Conservation (phyloP, 2,329 filamentous ascomycete species). For the Xylariaceae sp. region DNA sequence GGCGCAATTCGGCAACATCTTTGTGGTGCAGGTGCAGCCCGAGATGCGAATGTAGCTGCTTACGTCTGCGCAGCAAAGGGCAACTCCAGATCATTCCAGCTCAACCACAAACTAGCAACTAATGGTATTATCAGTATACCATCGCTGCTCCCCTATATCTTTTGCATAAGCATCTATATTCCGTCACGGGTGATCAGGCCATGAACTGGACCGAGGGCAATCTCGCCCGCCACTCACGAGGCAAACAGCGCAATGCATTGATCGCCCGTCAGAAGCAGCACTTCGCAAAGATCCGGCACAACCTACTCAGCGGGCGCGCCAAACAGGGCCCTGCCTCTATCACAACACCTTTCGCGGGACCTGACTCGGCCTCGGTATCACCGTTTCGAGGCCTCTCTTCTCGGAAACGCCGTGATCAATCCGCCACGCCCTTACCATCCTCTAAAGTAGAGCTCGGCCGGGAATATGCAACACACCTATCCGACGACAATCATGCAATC, state of each 20-base stretch:
- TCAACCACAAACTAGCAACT: conserved; percentile 2
- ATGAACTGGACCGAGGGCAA: conserved; percentile 52
- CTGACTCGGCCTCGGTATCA: conserved; percentile 5
- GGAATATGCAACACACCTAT: conserved; percentile 1
- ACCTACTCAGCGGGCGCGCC: conserved; percentile 26
- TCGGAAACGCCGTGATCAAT: conserved; percentile 7
- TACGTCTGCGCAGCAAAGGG: not conserved
- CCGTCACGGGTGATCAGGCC: conserved; percentile 20
- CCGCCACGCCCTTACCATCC: conserved; percentile 20
- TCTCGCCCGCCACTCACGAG: conserved; percentile 41
- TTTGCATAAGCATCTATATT: conserved; percentile 20
- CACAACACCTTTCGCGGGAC: conserved; percentile 31
- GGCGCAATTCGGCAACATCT: not conserved
- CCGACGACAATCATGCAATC: not conserved
- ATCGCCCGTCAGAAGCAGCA: conserved; percentile 44
- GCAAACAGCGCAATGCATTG: conserved; percentile 33
- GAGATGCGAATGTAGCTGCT: not conserved
- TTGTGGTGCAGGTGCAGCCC: not conserved
- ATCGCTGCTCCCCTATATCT: conserved; percentile 3
- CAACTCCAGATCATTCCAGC: not conserved
- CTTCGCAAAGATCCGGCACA: conserved; percentile 42
- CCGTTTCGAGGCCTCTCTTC: conserved; percentile 1
- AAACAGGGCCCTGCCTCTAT: conserved; percentile 31
- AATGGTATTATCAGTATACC: not conserved
- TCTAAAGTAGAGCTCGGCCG: conserved; percentile 16